phyloP scores from a whole-genome alignment of 805 yeast species.

The Debaryomyces castellii region DNA sequence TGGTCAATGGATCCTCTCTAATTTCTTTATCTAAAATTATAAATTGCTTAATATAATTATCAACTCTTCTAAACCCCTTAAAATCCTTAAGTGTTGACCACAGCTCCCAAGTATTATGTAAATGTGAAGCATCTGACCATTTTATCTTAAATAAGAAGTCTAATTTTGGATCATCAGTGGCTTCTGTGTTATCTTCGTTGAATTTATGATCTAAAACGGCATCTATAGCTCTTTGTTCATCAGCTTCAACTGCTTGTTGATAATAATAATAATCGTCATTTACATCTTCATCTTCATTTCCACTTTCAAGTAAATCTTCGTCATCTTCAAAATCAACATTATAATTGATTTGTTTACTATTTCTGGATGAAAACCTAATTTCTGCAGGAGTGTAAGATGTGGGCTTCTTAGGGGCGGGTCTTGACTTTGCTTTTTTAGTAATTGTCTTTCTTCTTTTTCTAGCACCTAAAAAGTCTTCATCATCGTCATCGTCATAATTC shows the following conservation, averaged over 20 bases:
- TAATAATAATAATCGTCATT: constrained; percentile 34
- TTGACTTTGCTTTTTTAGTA: constrained; percentile 36
- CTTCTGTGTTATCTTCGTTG: constrained; percentile 34
- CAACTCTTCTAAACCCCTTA: constrained; percentile 83
- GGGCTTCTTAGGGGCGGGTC: constrained; percentile 14
- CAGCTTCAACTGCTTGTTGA: constrained; percentile 30
- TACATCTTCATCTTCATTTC: constrained; percentile 31
- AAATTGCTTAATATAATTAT: constrained; percentile 81
- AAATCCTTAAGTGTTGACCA: constrained; percentile 51
- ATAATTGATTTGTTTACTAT: constrained; percentile 67
- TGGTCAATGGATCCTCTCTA: constrained; percentile 75
- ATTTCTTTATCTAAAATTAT: constrained; percentile 73
- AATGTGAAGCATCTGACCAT: constrained; percentile 85
- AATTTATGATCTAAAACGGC: constrained; percentile 41
- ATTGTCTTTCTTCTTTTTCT: constrained; percentile 14
- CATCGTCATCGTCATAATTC: constrained; percentile 15
- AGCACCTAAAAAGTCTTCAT: constrained; percentile 18
- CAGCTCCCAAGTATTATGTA: constrained; percentile 93
- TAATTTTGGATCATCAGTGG: constrained; percentile 54
- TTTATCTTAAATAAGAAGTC: constrained; percentile 66
- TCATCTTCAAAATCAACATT: constrained; percentile 67
- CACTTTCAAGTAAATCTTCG: constrained; percentile 53
- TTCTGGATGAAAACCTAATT: constrained; percentile 77
- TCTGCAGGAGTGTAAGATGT: constrained; percentile 29
- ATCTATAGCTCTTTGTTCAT: constrained; percentile 35